Evolutionary conservation across 2,329 filamentous ascomycete genomes (phyloP).

Genomic region (Verticillium tricorpus): DNA sequence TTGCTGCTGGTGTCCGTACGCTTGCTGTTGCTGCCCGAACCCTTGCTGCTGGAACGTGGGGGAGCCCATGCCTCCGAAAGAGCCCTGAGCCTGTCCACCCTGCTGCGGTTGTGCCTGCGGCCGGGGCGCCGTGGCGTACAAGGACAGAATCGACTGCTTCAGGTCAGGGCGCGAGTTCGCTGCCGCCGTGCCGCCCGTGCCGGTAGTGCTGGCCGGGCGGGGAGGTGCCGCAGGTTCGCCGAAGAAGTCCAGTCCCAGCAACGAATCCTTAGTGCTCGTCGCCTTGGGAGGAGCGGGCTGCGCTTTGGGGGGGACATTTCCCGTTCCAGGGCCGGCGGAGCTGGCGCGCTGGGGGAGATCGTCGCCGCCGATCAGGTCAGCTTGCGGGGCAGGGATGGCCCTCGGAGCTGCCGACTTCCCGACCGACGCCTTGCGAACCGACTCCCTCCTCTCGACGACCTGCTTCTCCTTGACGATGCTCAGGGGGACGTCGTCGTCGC

Average conservation of each 20-base stretch:
- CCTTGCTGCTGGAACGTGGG: constrained; percentile 26
- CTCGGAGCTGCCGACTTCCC: constrained; percentile 30
- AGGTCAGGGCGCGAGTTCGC: constrained; percentile 81
- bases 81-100: constrained; percentile 46
- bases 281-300: constrained; percentile 63
- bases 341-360: constrained; percentile 66
- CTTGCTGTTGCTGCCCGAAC: background rate
- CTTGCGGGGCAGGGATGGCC: constrained; percentile 40
- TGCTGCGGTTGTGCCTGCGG: constrained; percentile 56
- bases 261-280: constrained; percentile 77
- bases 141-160: constrained; percentile 93
- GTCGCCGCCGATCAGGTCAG: constrained; percentile 81
- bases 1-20: constrained; percentile 34
- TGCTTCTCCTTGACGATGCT: constrained; percentile 64
- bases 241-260: constrained; percentile 90
- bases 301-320: constrained; percentile 55
- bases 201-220: constrained; percentile 76
- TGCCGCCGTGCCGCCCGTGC: constrained; percentile 48
- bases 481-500: constrained; percentile 73
- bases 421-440: constrained; percentile 55
- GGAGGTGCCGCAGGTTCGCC: constrained; percentile 69
- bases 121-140: constrained; percentile 82
- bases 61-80: constrained; percentile 65
- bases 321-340: constrained; percentile 63
- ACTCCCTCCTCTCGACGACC: constrained; percentile 55